Percentiles rank a stretch among this genome's conserved stretches.
phyloP scores from a whole-genome alignment of 352 stramenopile genomes.

The Phytopythium vexans region DNA sequence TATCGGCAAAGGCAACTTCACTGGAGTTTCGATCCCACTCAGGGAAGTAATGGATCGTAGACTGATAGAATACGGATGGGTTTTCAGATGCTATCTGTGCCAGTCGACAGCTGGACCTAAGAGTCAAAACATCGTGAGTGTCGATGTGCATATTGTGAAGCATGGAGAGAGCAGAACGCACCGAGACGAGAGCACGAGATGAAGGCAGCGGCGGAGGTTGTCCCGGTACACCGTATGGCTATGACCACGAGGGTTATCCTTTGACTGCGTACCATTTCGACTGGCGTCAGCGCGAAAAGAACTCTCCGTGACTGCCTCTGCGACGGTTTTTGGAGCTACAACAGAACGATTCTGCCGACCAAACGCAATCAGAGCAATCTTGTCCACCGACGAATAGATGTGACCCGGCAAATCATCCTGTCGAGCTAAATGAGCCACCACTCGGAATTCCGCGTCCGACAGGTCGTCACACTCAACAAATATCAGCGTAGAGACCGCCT shows the following conservation, averaged over 20 bases:
- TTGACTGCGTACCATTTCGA: background rate
- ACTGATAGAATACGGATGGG: too few species aligned
- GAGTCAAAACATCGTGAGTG: too few species aligned
- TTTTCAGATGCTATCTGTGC: too few species aligned
- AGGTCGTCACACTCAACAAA: conserved; percentile 61
- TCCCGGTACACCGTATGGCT: conserved; percentile 38
- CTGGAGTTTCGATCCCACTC: too few species aligned
- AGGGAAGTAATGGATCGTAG: too few species aligned
- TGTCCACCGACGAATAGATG: conserved; percentile 49
- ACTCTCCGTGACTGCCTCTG: too few species aligned
- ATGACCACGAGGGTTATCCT: conserved; percentile 2
- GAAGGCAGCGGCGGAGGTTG: conserved; percentile 51
- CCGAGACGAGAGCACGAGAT: conserved; percentile 51
- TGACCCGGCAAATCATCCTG: conserved; percentile 38
- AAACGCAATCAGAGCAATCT: conserved; percentile 38
- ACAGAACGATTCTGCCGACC: conserved; percentile 23
- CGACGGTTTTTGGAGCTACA: too few species aligned
- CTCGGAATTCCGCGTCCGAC: conserved; percentile 17
- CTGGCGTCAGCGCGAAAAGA: too few species aligned
- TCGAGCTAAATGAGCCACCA: conserved; percentile 39
- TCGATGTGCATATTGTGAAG: too few species aligned
- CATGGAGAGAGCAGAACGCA: conserved; percentile 9
- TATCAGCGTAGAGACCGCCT: conserved; percentile 43
- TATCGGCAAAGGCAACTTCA: too few species aligned
- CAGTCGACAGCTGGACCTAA: too few species aligned